Evolutionary conservation across 257 asterid genomes (phyloP).

Genomic region (Ehretia macrophylla): DNA sequence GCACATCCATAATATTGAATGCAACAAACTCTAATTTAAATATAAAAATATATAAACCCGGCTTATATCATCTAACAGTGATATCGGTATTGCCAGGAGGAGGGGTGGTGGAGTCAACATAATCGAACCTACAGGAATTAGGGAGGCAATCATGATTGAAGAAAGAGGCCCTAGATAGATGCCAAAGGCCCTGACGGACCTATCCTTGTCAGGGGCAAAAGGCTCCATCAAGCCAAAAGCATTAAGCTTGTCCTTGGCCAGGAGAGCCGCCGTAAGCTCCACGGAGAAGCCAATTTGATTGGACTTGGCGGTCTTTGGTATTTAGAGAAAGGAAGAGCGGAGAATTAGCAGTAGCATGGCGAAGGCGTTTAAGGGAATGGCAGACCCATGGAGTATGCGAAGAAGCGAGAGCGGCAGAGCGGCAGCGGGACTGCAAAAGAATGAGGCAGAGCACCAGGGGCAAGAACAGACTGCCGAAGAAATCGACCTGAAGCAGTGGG

Average conservation of each 20-base stretch:
- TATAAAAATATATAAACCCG: too few species aligned
- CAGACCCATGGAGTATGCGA: slow-evolving; percentile 33
- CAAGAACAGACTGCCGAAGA: slow-evolving; percentile 10
- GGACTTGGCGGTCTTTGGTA: slow-evolving; percentile 25
- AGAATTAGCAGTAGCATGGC: slow-evolving; percentile 22
- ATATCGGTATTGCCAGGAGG: slow-evolving; percentile 48
- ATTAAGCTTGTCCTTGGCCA: slow-evolving; percentile 78
- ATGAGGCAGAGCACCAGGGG: slow-evolving; percentile 14
- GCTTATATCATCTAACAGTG: slow-evolving; percentile 60
- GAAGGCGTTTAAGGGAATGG: slow-evolving; percentile 19
- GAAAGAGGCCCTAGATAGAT: slow-evolving; percentile 70
- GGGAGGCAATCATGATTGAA: slow-evolving; percentile 98
- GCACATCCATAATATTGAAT: too few species aligned
- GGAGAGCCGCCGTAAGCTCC: slow-evolving; percentile 60
- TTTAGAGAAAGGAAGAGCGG: too few species aligned
- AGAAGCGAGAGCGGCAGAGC: slow-evolving; percentile 17
- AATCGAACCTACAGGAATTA: slow-evolving; percentile 90
- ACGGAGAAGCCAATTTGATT: slow-evolving; percentile 35
- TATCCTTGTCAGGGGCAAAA: slow-evolving; percentile 35
- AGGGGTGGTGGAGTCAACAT: slow-evolving; percentile 41
- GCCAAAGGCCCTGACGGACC: slow-evolving; percentile 86
- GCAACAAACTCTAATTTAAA: too few species aligned
- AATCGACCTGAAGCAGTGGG: slow-evolving; percentile 25
- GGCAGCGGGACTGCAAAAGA: slow-evolving; percentile 24
- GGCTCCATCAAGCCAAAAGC: slow-evolving; percentile 93